These are phyloP conservation scores for Beauveria scarabaeidicola DNA, from an alignment of 2,329 filamentous ascomycete genomes.

Conservation along the genomic window DNA sequence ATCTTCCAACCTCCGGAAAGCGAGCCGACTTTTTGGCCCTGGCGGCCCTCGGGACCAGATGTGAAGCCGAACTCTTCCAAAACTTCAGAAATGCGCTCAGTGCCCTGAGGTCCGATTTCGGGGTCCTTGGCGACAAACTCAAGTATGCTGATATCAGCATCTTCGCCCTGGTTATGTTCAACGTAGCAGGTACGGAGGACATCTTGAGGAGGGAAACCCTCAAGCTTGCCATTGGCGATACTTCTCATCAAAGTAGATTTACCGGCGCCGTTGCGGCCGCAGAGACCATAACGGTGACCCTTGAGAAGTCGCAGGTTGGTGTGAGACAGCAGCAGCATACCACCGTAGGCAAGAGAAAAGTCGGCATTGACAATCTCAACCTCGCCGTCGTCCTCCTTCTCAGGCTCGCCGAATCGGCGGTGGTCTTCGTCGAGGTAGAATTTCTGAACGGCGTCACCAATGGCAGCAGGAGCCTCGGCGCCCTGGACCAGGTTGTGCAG, in stretches of 20 bases:
- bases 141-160: conserved; percentile 90
- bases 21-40: conserved; percentile 84
- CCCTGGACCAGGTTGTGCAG: conserved; percentile 60
- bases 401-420: conserved; percentile 74
- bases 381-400: conserved; percentile 86
- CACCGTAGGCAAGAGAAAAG: conserved; percentile 95
- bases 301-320: conserved; percentile 92
- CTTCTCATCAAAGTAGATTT: conserved; percentile 99
- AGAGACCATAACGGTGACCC: conserved; percentile 94
- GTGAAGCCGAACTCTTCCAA: conserved; percentile 91
- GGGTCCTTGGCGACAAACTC: conserved; percentile 90
- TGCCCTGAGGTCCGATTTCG: conserved; percentile 68
- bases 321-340: conserved; percentile 93
- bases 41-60: conserved; percentile 76
- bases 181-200: conserved; percentile 94
- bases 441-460: conserved; percentile 66
- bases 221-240: conserved; percentile 90
- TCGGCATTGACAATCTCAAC: conserved; percentile 94
- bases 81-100: conserved; percentile 73
- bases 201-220: conserved; percentile 90
- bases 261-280: conserved; percentile 91
- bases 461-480: conserved; percentile 48
- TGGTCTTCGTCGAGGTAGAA: conserved; percentile 78
- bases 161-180: conserved; percentile 97
- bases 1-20: conserved; percentile 99